Evolutionary conservation across 257 asterid species (phyloP).

Genomic region (Verbena officinalis): DNA sequence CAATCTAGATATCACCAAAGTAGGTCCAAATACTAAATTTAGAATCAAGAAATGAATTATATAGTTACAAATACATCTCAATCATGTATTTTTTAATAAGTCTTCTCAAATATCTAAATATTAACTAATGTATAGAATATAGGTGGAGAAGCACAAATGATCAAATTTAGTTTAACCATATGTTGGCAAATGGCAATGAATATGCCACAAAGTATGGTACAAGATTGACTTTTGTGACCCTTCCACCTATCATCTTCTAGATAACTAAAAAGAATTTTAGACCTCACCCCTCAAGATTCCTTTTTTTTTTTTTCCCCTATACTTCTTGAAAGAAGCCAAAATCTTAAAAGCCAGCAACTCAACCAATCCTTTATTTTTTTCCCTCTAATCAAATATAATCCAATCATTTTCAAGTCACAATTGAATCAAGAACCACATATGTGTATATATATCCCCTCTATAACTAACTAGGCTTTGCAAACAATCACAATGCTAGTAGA

Average conservation of each 20-base stretch:
- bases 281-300: too few relatives aligned
- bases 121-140: slow-evolving; percentile 5
- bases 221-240: neutral
- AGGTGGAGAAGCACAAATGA: neutral
- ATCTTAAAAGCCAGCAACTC: slow-evolving; percentile 23
- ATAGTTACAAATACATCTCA: neutral
- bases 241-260: slow-evolving; percentile 12
- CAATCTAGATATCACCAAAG: neutral
- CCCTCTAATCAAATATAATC: neutral
- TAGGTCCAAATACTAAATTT: too few relatives aligned
- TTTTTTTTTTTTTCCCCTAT: too few relatives aligned
- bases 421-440: neutral
- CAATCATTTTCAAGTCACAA: slow-evolving; percentile 27
- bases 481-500: slow-evolving; percentile 15
- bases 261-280: too few relatives aligned
- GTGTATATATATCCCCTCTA: neutral
- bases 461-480: neutral
- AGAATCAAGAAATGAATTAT: too few relatives aligned
- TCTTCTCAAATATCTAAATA: neutral
- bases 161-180: neutral
- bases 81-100: too few relatives aligned
- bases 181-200: neutral
- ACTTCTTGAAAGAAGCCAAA: slow-evolving; percentile 27
- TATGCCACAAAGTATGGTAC: slow-evolving; percentile 21
- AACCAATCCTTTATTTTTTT: neutral